Percentiles rank a stretch among this genome's conserved stretches.
These are phyloP conservation scores for Tanacetum coccineum DNA, from an alignment of 129 eudicot species.

Conservation along the genomic window DNA sequence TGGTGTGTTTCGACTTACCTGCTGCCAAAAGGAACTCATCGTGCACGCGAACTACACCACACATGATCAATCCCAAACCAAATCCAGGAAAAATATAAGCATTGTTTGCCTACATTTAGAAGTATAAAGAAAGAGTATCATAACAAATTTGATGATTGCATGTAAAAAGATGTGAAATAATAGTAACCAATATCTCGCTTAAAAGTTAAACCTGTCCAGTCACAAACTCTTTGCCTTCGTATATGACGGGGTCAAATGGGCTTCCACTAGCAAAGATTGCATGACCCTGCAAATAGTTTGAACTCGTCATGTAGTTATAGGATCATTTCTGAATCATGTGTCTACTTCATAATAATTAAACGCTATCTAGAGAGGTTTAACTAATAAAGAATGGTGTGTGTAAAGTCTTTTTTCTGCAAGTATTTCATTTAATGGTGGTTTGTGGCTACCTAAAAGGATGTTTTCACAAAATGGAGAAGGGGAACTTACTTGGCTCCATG, in stretches of 20 bases:
- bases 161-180: conserved; percentile 1
- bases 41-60: conserved; percentile 83
- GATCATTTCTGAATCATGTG: not conserved
- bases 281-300: conserved; percentile 54
- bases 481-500: conserved; percentile 83
- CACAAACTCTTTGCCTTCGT: conserved; percentile 55
- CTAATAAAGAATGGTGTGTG: not conserved
- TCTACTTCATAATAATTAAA: not conserved
- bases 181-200: not conserved
- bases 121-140: not conserved
- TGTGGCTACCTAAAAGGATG: not conserved
- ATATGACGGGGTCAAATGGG: conserved; percentile 77
- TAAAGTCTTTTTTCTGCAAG: not conserved
- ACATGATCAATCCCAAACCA: conserved; percentile 93
- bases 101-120: conserved; percentile 69
- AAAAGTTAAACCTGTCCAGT: conserved; percentile 77
- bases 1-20: conserved; percentile 46
- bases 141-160: not conserved
- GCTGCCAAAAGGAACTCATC: conserved; percentile 91
- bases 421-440: not conserved
- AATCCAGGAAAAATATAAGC: conserved; percentile 97
- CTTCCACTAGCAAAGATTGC: conserved; percentile 98
- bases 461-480: conserved; percentile 9
- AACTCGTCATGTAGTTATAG: conserved; percentile 7
- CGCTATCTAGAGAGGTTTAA: not conserved